Evolutionary conservation across 148 eudicot genomes (phyloP), one percentile per base, ranked within the genome.

Genomic region (Linanthus parryae): DNA sequence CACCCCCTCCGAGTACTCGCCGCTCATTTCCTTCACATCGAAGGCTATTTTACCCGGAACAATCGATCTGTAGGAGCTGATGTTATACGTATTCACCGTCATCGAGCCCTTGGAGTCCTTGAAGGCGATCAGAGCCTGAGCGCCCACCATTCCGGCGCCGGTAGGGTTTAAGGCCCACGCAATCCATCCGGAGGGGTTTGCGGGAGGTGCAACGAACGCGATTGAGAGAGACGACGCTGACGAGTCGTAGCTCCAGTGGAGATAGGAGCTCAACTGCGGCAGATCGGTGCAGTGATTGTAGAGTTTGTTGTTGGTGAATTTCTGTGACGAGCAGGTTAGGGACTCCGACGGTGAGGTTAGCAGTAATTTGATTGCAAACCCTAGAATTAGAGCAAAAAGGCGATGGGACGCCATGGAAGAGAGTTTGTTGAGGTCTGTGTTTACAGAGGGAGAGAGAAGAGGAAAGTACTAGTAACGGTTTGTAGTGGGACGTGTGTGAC

Each of bases 151-250:
- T 15, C 81, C 85, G 18, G 71, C 16, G 1, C 55, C 64, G 4
- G 72, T 66, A 2, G 97, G 94, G 72, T 89, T 89, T 5, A 85
- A 54, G 8, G 84, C 97, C 94, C 88, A 89, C 1, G 94, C 68
- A 24, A 89, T 69, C 87, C 90, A 89, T 0, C 97, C 97, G 23
- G 26, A 10, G 18, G 82, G 24, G 1, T 57, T 24, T 1, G 81
- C 58, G 0, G 83, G 90, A 0, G 63, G 22, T 9, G 94, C 71
- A 1, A 76, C 31, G 71, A 89, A 89, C 24, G 94, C 89, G 29
- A 89, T 6, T 23, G 78, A 58, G 47, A 85, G 87, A 15, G 83
- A 59, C 4, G 66, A 56, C 11, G 57, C 65, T 10, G 72, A 0
- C 3, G 79, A 37, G 49, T 62, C 51, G 68, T 79, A 72, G 42